phyloP scores from a whole-genome alignment of 352 stramenopile genomes.

The Phytophthora pseudosyringae region DNA sequence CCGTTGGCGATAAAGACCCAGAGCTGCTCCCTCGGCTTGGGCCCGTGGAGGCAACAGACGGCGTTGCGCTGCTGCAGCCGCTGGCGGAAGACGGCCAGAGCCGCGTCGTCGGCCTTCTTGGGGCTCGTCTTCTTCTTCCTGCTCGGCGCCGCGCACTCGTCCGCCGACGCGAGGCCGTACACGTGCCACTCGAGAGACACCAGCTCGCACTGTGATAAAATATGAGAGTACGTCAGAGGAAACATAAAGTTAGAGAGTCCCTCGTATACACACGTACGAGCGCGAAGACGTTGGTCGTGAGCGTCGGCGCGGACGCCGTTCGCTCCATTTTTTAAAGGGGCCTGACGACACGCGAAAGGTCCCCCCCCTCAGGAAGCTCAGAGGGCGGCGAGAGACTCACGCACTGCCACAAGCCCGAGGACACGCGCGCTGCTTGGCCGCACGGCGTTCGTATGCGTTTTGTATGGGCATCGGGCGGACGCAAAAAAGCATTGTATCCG shows the following conservation, averaged over 20 bases:
- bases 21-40: slow-evolving; percentile 19
- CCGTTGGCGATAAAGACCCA: slow-evolving; percentile 68
- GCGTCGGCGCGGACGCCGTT: slow-evolving; percentile 10
- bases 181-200: slow-evolving; percentile 60
- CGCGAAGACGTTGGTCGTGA: slow-evolving; percentile 52
- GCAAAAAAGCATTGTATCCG: slow-evolving; percentile 12
- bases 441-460: slow-evolving; percentile 23
- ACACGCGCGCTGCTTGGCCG: slow-evolving; percentile 23
- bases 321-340: slow-evolving; percentile 47
- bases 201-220: slow-evolving; percentile 48
- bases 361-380: background rate
- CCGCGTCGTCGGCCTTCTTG: slow-evolving; percentile 30
- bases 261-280: slow-evolving; percentile 48
- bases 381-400: slow-evolving; percentile 11
- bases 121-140: slow-evolving; percentile 17
- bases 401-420: slow-evolving; percentile 18
- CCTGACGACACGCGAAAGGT: background rate
- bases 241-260: slow-evolving; percentile 25
- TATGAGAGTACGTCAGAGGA: slow-evolving; percentile 12
- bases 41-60: slow-evolving; percentile 36
- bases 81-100: slow-evolving; percentile 36
- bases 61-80: slow-evolving; percentile 50
- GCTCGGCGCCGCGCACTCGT: background rate
- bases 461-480: slow-evolving; percentile 25
- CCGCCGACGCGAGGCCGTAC: slow-evolving; percentile 27